Evolutionary conservation across 2,329 filamentous ascomycete species (phyloP).

Genomic region (Alternaria novae-zelandiae): DNA sequence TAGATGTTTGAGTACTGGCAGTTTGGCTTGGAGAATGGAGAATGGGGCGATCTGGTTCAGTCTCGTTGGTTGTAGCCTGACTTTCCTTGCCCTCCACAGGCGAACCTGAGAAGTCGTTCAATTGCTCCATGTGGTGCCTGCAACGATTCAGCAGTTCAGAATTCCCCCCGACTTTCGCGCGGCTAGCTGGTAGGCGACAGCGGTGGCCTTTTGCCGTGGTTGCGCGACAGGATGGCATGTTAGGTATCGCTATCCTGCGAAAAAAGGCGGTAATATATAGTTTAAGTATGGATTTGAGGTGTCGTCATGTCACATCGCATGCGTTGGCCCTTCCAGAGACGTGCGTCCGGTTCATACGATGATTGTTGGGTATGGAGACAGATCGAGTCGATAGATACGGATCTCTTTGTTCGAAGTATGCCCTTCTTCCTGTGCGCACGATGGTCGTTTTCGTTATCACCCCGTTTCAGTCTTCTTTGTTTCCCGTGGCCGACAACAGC

Average conservation of each 20-base stretch:
- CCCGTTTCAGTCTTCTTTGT: not conserved
- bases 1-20: not conserved
- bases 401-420: not conserved
- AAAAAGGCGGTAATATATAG: not conserved
- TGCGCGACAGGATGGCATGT: not conserved
- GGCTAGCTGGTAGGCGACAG: not conserved
- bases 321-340: not conserved
- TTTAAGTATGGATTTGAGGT: not conserved
- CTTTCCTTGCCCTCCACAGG: not conserved
- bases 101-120: not conserved
- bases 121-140: not conserved
- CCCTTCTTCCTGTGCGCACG: not conserved
- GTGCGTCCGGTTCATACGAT: not conserved
- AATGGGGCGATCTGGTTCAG: not conserved
- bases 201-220: not conserved
- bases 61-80: not conserved
- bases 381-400: not conserved
- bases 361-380: not conserved
- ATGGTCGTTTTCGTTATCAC: not conserved
- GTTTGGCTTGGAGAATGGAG: not conserved
- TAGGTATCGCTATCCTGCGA: not conserved
- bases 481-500: not conserved
- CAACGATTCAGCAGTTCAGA: not conserved
- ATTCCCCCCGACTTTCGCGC: not conserved
- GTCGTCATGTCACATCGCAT: not conserved